Conservation (phyloP, 257 asterid genomes). For the Haberlea rhodopensis region DNA sequence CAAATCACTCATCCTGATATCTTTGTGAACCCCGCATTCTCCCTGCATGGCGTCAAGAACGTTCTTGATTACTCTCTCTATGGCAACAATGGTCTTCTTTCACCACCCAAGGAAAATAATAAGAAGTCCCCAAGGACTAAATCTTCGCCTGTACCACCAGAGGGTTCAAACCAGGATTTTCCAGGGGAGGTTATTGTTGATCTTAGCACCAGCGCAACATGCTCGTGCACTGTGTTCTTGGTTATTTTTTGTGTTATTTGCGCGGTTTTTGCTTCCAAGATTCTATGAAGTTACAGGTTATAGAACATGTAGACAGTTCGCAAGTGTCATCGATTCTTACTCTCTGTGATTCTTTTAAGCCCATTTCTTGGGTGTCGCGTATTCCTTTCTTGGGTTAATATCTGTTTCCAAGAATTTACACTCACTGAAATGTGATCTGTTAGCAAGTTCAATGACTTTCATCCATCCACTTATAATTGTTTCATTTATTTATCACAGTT, state of each 20-base stretch:
- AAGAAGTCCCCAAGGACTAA: too few species aligned
- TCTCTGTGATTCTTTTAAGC: background rate
- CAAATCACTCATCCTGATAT: too few species aligned
- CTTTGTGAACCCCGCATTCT: too few species aligned
- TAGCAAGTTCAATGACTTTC: background rate
- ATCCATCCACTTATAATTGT: background rate
- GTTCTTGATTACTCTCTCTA: too few species aligned
- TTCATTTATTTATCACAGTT: too few species aligned
- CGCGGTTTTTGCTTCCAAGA: slow-evolving; percentile 21
- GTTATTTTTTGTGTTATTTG: slow-evolving; percentile 1
- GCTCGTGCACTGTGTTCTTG: slow-evolving; percentile 6
- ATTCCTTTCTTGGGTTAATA: background rate
- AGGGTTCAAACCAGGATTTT: slow-evolving; percentile 1
- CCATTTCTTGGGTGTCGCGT: background rate
- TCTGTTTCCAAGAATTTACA: background rate
- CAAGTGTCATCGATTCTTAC: background rate
- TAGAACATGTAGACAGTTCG: background rate
- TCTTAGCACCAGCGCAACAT: slow-evolving; percentile 15
- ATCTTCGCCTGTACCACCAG: slow-evolving; percentile 3
- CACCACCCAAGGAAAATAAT: too few species aligned
- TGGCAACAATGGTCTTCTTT: too few species aligned
- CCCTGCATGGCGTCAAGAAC: too few species aligned
- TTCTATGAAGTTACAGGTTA: background rate
- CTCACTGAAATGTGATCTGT: background rate
- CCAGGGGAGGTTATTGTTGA: too few species aligned